Percentiles rank a stretch among this genome's conserved stretches.
Evolutionary conservation across 257 asterid species (phyloP).

Genomic region (Coffea canephora): DNA sequence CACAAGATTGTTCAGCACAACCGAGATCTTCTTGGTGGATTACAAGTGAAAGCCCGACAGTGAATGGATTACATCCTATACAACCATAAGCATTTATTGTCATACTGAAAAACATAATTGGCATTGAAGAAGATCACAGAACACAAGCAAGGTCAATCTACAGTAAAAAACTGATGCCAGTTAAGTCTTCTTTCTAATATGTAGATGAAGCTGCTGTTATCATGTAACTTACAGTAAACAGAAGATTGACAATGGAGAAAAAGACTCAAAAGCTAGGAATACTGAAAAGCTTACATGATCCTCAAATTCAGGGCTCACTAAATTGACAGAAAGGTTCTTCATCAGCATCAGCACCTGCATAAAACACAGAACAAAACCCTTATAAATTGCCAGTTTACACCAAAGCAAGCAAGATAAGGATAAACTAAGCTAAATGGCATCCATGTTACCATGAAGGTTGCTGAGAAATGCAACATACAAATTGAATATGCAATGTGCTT

Average conservation of each 20-base stretch:
- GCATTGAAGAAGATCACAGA: too few relatives aligned
- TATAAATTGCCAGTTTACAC: neutral
- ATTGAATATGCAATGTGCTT: neutral
- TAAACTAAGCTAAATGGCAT: too few relatives aligned
- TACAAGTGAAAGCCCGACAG: neutral
- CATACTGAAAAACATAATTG: neutral
- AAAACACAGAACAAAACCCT: conserved; percentile 4
- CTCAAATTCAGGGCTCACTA: conserved; percentile 77
- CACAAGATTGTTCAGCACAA: neutral
- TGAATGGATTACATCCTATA: neutral
- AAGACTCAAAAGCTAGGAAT: neutral
- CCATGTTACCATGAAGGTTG: neutral
- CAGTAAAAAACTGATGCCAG: neutral
- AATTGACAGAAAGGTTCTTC: conserved; percentile 73
- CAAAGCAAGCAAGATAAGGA: neutral
- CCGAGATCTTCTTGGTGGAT: too few relatives aligned
- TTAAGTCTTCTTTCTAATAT: neutral
- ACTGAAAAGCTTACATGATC: conserved; percentile 55
- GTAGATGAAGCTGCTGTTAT: neutral
- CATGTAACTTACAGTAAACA: neutral
- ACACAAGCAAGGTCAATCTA: neutral
- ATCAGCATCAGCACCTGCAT: conserved; percentile 69
- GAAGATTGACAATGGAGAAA: neutral
- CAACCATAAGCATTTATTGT: neutral
- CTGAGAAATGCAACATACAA: neutral